Evolutionary conservation across 768 basidiomycete species (phyloP).

Genomic region (Macrolepiota fuliginosa): DNA sequence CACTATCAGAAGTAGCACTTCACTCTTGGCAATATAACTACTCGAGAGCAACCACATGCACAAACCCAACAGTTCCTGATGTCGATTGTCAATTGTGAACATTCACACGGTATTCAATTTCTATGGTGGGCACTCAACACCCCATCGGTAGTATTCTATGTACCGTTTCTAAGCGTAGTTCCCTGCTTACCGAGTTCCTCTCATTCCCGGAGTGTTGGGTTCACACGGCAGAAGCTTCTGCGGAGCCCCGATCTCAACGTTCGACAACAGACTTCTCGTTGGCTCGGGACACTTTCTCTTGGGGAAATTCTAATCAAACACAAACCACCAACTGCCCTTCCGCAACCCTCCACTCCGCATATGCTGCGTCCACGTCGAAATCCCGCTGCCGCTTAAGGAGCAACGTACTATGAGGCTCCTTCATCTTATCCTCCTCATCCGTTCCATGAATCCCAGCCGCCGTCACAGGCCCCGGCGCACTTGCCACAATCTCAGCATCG

Average conservation of each 20-base stretch:
- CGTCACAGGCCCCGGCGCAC: slow-evolving; percentile 1
- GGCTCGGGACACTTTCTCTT: background rate
- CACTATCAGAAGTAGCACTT: background rate
- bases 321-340: slow-evolving; percentile 47
- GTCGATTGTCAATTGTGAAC: background rate
- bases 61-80: background rate
- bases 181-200: background rate
- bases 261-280: background rate
- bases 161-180: background rate
- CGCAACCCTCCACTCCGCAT: slow-evolving; percentile 66
- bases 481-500: slow-evolving; percentile 49
- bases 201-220: background rate
- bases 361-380: slow-evolving; percentile 60
- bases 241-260: background rate
- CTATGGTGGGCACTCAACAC: background rate
- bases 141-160: background rate
- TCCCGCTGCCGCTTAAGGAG: slow-evolving; percentile 55
- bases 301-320: slow-evolving; percentile 23
- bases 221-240: background rate
- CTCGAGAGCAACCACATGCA: background rate
- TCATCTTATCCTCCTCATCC: slow-evolving; percentile 18
- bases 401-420: slow-evolving; percentile 33
- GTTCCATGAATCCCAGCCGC: slow-evolving; percentile 4
- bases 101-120: background rate
- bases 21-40: background rate